Evolutionary conservation across 2,329 filamentous ascomycete species (phyloP).

Genomic region (Sclerotinia spermophila): DNA sequence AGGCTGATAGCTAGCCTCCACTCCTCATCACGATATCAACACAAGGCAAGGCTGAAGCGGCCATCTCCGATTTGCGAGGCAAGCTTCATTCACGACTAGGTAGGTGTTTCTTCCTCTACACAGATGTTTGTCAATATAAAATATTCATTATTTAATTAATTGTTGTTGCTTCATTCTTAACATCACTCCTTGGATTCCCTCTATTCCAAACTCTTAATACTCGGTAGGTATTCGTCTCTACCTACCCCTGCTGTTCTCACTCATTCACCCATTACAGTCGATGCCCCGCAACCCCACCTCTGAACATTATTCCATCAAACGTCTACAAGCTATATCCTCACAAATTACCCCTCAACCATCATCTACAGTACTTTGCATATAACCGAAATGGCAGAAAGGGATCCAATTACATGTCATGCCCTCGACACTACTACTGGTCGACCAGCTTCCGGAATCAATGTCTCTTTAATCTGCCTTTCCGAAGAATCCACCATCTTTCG

Average conservation of each 20-base stretch:
- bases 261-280: constrained; percentile 3
- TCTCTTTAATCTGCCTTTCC: constrained; percentile 42
- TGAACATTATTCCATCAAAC: constrained; percentile 3
- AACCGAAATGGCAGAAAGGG: constrained; percentile 32
- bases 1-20: background rate
- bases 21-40: background rate
- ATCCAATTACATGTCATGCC: constrained; percentile 80
- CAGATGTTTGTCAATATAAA: background rate
- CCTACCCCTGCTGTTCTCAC: background rate
- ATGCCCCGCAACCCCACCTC: constrained; percentile 13
- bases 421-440: constrained; percentile 75
- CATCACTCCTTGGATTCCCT: background rate
- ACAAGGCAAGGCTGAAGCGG: constrained; percentile 27
- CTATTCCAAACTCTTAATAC: background rate
- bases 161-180: background rate
- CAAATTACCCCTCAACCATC: background rate
- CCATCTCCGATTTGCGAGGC: constrained; percentile 26
- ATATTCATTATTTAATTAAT: background rate
- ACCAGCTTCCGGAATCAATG: constrained; percentile 63
- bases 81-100: background rate
- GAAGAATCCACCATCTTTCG: constrained; percentile 49
- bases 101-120: background rate
- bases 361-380: background rate
- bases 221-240: background rate
- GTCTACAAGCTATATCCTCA: constrained; percentile 9